These are phyloP conservation scores for Bidens hawaiensis DNA, from an alignment of 140 eudicot genomes.

Conservation along the genomic window DNA sequence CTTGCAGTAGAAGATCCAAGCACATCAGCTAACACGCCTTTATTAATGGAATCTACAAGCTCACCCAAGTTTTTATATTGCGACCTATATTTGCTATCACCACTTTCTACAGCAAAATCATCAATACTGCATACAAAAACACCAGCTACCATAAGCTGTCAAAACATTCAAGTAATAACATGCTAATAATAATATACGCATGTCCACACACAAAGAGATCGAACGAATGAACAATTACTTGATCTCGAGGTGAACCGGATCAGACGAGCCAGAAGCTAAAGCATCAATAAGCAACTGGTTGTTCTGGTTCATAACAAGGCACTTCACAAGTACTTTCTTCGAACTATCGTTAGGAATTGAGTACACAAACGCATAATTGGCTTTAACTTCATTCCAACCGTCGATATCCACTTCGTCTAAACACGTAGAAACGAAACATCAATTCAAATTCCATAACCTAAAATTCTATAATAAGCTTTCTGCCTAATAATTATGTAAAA, in stretches of 20 bases:
- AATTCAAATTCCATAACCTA: neutral
- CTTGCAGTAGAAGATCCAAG: constrained; percentile 35
- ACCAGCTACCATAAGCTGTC: neutral
- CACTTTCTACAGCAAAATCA: constrained; percentile 49
- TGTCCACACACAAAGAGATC: neutral
- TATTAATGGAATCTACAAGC: constrained; percentile 48
- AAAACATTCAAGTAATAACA: too few species aligned
- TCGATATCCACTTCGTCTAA: constrained; percentile 79
- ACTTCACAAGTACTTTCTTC: constrained; percentile 70
- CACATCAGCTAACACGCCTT: constrained; percentile 42
- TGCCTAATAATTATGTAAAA: too few species aligned
- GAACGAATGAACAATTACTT: constrained; percentile 34
- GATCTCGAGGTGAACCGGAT: constrained; percentile 66
- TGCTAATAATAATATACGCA: neutral
- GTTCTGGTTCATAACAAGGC: constrained; percentile 70
- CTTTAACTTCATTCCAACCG: constrained; percentile 74
- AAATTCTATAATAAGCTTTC: neutral
- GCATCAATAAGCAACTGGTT: constrained; percentile 66
- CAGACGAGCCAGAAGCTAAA: constrained; percentile 40
- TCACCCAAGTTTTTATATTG: constrained; percentile 71
- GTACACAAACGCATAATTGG: constrained; percentile 74
- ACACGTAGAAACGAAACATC: constrained; percentile 2
- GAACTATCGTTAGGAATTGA: constrained; percentile 44
- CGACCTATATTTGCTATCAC: constrained; percentile 47
- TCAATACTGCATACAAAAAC: constrained; percentile 40